Evolutionary conservation across 192 early-diverging fungal species (phyloP).

Genomic region (Gamsiella multidivaricata): DNA sequence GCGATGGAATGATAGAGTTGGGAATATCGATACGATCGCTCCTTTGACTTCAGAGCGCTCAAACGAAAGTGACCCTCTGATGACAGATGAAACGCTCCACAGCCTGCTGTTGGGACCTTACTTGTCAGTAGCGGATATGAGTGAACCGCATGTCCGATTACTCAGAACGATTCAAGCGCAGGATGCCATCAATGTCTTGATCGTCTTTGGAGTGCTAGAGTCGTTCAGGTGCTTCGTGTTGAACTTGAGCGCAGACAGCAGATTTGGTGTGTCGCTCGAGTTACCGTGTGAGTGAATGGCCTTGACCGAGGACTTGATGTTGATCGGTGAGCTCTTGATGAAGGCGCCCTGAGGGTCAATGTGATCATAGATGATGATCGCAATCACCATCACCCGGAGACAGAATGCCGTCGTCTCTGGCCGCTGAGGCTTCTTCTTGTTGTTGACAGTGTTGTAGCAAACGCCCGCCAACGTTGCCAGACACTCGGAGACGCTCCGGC

Average conservation of each 20-base stretch:
- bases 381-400: slow-evolving; percentile 87
- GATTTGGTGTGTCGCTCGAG: slow-evolving; percentile 60
- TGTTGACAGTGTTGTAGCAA: slow-evolving; percentile 83
- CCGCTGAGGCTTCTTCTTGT: slow-evolving; percentile 65
- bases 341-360: slow-evolving; percentile 85
- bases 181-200: slow-evolving; percentile 65
- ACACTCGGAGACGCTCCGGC: slow-evolving; percentile 72
- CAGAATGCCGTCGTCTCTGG: slow-evolving; percentile 78
- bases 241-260: slow-evolving; percentile 81
- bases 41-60: background rate
- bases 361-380: slow-evolving; percentile 93
- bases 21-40: background rate
- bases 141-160: too few relatives aligned
- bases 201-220: slow-evolving; percentile 78
- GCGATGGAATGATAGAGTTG: background rate
- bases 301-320: slow-evolving; percentile 75
- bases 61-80: background rate
- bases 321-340: slow-evolving; percentile 80
- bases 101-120: too few relatives aligned
- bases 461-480: slow-evolving; percentile 80
- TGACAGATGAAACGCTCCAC: background rate
- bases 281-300: slow-evolving; percentile 73
- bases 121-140: too few relatives aligned
- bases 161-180: slow-evolving; percentile 28
- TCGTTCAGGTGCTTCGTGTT: slow-evolving; percentile 85